These are phyloP conservation scores for Boletus pseudo-olivaceus DNA, from an alignment of 768 basidiomycete genomes.

Conservation along the genomic window DNA sequence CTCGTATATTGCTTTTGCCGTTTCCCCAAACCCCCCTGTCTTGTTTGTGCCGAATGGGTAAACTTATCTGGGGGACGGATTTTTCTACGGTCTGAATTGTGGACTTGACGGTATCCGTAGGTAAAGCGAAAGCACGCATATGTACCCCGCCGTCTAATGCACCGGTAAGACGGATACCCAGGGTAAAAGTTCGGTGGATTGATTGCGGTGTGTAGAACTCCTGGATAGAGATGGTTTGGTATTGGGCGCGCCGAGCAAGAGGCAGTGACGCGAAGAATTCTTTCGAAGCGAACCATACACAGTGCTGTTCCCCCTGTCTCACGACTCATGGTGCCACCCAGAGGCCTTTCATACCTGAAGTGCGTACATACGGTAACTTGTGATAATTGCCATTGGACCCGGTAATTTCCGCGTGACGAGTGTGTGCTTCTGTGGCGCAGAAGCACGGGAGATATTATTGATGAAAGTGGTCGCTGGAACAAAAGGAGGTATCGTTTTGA, in stretches of 20 bases:
- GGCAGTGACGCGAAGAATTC: constrained; percentile 69
- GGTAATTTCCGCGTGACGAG: constrained; percentile 31
- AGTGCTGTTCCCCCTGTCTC: constrained; percentile 85
- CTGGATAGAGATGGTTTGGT: constrained; percentile 3
- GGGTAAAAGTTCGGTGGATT: constrained; percentile 31
- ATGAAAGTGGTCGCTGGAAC: constrained; percentile 2
- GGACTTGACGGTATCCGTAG: constrained; percentile 87
- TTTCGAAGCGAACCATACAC: no score
- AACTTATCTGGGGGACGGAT: constrained; percentile 44
- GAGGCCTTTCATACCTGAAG: constrained; percentile 61
- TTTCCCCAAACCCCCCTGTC: constrained; percentile 50
- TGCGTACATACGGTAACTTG: constrained; percentile 35
- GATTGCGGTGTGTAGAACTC: not conserved
- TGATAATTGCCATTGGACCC: constrained; percentile 52
- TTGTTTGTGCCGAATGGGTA: constrained; percentile 17
- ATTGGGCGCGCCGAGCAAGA: constrained; percentile 41
- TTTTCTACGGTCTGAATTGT: constrained; percentile 89
- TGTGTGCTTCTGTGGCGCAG: constrained; percentile 9
- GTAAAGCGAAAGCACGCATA: constrained; percentile 80
- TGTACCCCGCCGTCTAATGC: constrained; percentile 75
- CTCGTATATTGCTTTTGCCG: constrained; percentile 65
- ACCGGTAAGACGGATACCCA: constrained; percentile 82
- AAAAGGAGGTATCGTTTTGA: constrained; percentile 15
- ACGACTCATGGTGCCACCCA: constrained; percentile 87
- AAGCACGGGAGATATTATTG: constrained; percentile 1